Evolutionary conservation across 2,329 filamentous ascomycete genomes (phyloP), one percentile per base, ranked within the genome.

Genomic region (Fusarium oxysporum): DNA sequence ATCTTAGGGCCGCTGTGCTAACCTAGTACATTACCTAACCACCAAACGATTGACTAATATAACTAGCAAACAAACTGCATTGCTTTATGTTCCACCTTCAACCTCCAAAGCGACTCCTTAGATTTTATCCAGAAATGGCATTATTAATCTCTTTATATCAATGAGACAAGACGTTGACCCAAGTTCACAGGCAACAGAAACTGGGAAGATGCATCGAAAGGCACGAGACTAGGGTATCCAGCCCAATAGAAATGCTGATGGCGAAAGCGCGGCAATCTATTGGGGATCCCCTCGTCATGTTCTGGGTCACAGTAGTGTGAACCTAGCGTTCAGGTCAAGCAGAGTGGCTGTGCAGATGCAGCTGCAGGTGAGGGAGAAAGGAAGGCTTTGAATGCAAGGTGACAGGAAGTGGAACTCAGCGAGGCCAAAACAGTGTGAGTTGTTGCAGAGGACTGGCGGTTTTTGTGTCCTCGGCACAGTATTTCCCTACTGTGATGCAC

Each of bases 311-410:
- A 35, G 55, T 67, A 60, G 62, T 67, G 53, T 62, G 37, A 64
- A 48, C 43, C 53, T 48, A 45, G 43, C 44, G 35, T 74, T 74
- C 71, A 74, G 71, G 71, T 66, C 71, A 53, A 53, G 28, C n/a
- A 66, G 48, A 51, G 71, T 74, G 71, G 71, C 71, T 72, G 71
- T 72, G 71, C 64, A 73, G 43, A 59, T 64, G 51, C 62, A 71
- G 33, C 43, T 70, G 62, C 66, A 70, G 37, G 61, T 54, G 57
- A 50, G 50, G 62, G 70, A 73, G 67, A 56, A 68, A 57, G 58
- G 65, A 64, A 64, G 57, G 44, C 58, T 54, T 58, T 19, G 25
- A 64, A 69, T 68, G 44, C 48, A 57, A 50, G 28, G 33, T 40
- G 48, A 54, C 37, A 45, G 41, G 30, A 35, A 51, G 30, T 32